Evolutionary conservation across 805 yeast genomes (phyloP).

Genomic region (Nadsonia fulvescens): DNA sequence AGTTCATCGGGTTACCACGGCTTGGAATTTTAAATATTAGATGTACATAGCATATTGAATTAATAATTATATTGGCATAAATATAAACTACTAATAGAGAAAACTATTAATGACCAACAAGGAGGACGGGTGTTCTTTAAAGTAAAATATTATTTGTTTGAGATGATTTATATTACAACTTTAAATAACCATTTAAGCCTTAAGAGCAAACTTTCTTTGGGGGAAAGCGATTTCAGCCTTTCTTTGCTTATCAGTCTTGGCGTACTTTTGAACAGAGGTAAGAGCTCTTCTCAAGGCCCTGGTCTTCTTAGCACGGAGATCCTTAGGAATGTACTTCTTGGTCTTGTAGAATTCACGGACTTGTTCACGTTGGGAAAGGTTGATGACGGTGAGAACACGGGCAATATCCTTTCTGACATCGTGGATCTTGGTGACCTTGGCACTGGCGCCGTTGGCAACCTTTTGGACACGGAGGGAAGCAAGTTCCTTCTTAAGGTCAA

Average conservation of each 20-base stretch:
- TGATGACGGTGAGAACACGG: slow-evolving; percentile 90
- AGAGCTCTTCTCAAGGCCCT: slow-evolving; percentile 98
- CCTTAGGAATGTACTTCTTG: slow-evolving; percentile 86
- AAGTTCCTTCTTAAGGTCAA: slow-evolving; percentile 91
- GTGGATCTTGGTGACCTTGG: slow-evolving; percentile 74
- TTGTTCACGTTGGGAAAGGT: slow-evolving; percentile 88
- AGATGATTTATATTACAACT: slow-evolving; percentile 2
- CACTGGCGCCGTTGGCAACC: slow-evolving; percentile 63
- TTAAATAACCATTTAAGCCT: slow-evolving; percentile 43
- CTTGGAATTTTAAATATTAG: too few relatives aligned
- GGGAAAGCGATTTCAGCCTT: slow-evolving; percentile 95
- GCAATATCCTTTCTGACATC: slow-evolving; percentile 98
- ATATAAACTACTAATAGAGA: too few relatives aligned
- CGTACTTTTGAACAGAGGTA: slow-evolving; percentile 69
- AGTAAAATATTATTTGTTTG: too few relatives aligned
- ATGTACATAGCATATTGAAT: too few relatives aligned
- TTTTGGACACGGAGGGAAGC: slow-evolving; percentile 93
- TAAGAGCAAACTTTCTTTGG: slow-evolving; percentile 94
- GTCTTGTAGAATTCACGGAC: slow-evolving; percentile 87
- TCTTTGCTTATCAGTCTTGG: slow-evolving; percentile 72
- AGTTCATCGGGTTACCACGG: too few relatives aligned
- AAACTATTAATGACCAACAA: too few relatives aligned
- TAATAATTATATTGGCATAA: too few relatives aligned
- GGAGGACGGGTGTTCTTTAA: too few relatives aligned
- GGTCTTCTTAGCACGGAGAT: slow-evolving; percentile 98